Conservation (phyloP, 805 yeast genomes). For the Metschnikowia bowlesiae region DNA sequence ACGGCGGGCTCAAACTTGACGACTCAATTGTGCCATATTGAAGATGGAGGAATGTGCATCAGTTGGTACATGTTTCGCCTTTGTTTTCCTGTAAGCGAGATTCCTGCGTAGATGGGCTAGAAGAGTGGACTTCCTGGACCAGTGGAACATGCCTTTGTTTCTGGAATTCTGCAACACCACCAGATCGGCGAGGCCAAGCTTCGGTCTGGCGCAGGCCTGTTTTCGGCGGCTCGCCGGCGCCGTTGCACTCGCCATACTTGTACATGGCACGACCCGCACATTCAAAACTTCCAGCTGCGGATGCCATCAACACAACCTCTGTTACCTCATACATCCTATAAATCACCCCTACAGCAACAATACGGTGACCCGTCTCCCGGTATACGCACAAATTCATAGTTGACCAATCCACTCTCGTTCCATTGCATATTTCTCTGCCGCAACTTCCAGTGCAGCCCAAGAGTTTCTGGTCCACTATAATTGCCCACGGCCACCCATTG, state of each 20-base stretch:
- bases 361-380: not conserved
- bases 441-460: not conserved
- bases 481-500: not conserved
- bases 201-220: no score
- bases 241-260: not conserved
- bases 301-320: not conserved
- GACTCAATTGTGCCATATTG: no score
- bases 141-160: no score
- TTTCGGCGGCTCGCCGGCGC: no score
- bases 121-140: no score
- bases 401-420: not conserved
- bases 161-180: no score
- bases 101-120: no score
- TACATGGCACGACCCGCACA: conserved; percentile 1
- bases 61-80: no score
- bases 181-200: no score
- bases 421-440: not conserved
- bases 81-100: no score
- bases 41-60: no score
- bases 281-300: not conserved
- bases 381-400: not conserved
- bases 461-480: not conserved
- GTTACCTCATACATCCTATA: not conserved
- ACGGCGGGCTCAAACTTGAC: no score
- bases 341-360: not conserved